phyloP scores from a whole-genome alignment of 331 rosid genomes.

The Malus hybrid region DNA sequence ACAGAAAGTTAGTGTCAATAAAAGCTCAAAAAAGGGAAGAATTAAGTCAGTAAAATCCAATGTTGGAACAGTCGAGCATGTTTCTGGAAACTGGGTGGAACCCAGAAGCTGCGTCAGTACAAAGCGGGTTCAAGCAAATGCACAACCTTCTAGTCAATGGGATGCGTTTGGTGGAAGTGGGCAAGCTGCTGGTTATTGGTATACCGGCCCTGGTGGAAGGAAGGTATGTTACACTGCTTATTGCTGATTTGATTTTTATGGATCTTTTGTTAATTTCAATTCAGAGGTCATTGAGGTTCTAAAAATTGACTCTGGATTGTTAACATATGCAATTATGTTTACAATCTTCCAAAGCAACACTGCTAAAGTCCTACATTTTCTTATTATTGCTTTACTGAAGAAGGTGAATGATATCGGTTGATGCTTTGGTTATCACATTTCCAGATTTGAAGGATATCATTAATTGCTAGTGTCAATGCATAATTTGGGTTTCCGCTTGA shows the following conservation, averaged over 20 bases:
- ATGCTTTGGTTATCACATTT: neutral
- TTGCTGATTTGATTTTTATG: neutral
- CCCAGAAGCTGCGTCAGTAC: conserved; percentile 42
- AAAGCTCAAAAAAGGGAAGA: conserved; percentile 32
- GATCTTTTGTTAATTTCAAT: conserved; percentile 8
- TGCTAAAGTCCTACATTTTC: neutral
- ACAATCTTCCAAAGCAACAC: neutral
- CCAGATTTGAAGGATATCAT: neutral
- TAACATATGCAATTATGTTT: neutral
- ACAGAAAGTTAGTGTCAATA: conserved; percentile 34
- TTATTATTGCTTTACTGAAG: neutral
- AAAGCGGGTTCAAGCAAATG: conserved; percentile 60
- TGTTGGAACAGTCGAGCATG: conserved; percentile 18
- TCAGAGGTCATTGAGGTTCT: conserved; percentile 3
- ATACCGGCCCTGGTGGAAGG: conserved; percentile 61
- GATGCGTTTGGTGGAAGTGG: conserved; percentile 28
- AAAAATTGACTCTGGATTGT: neutral
- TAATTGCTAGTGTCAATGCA: neutral
- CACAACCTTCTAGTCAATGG: conserved; percentile 10
- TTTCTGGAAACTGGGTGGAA: conserved; percentile 65
- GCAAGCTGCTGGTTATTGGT: conserved; percentile 84
- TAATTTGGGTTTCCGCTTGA: neutral
- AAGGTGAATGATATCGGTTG: neutral
- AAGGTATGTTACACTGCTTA: conserved; percentile 37
- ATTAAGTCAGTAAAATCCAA: conserved; percentile 19